Percentiles rank a stretch among this genome's conserved stretches.
phyloP scores from a whole-genome alignment of 306 rosid genomes.

The Alnus rubra region DNA sequence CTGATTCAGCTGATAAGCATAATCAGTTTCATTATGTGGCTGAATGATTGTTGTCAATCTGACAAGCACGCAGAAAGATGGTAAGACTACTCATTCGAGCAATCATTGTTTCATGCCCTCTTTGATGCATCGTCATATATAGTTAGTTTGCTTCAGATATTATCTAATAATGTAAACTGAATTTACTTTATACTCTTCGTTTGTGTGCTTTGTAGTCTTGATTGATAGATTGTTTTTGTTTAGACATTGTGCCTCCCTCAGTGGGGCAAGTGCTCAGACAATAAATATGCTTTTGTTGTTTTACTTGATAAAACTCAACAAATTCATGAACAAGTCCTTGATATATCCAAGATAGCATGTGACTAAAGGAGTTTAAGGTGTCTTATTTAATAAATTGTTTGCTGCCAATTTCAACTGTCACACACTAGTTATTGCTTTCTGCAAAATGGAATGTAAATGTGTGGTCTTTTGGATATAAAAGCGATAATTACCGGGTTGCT shows the following conservation, averaged over 20 bases:
- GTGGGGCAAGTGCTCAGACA: neutral
- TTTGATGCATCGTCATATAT: conserved; percentile 1
- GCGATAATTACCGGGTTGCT: neutral
- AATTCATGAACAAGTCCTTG: neutral
- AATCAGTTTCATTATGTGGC: conserved; percentile 87
- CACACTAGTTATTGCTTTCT: neutral
- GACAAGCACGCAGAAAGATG: conserved; percentile 76
- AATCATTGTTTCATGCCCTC: conserved; percentile 15
- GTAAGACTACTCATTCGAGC: conserved; percentile 43
- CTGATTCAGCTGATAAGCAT: conserved; percentile 88
- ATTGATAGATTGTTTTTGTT: neutral
- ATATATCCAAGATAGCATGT: neutral
- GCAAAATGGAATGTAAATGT: neutral
- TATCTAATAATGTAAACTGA: neutral
- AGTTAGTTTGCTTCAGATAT: conserved; percentile 20
- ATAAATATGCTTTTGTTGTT: neutral
- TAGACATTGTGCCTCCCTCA: neutral
- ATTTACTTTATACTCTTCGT: neutral
- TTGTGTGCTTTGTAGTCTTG: neutral
- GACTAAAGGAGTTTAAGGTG: neutral
- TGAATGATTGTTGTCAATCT: conserved; percentile 61
- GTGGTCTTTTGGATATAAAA: neutral
- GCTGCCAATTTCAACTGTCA: conserved; percentile 1
- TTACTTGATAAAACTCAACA: neutral
- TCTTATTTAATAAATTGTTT: neutral